Base-by-base conservation (phyloP, 2,329 filamentous ascomycete species). In the Dendryphion nanum region DNA sequence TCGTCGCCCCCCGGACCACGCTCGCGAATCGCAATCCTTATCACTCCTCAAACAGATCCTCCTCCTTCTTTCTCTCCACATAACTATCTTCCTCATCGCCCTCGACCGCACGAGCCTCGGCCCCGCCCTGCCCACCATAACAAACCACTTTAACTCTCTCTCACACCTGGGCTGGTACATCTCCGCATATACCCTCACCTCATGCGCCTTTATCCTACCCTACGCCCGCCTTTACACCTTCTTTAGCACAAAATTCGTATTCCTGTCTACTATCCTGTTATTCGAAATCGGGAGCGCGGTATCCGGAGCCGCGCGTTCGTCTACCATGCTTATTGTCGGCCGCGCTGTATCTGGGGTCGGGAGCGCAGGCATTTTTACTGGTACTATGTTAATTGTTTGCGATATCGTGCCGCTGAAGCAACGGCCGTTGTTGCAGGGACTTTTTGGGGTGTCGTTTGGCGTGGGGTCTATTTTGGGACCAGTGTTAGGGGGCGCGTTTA, bases 251-350 rank as follows among this genome's bases (percentile, higher is more conserved):
- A 74, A 75, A 44, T 69, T 57, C 17, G 65, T 68, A 3, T 81
- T 75, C 53, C 56, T 80, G 10, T 63, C 68, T 38, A 59, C 66
- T 40, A 69, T 81, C 24, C 34, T 62, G 5, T 44, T 71, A 16
- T 72, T 72, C 50, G 67, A 71, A 40, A n/a, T 77, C 2, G 79
- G 79, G 1, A 78, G 74, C 1, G 51, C 75, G 2, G 47, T 82
- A 15, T 81, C 77, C 42, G 74, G 70, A 18, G 64, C 67, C 3
- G 72, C 74, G 2, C 48, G 47, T 13, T 51, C 35, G 13, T 61
- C 56, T 13, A 38, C 45, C 0, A 51, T 59, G 45, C 43, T 63
- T 18, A 63, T 63, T 19, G 40, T 61, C 10, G 60, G 60, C 1
- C 48, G 60, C 23, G 59, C 60, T 0, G 38, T 63, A 12, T 55